phyloP scores from a whole-genome alignment of 2,329 filamentous ascomycete genomes.

The Claviceps pusilla region DNA sequence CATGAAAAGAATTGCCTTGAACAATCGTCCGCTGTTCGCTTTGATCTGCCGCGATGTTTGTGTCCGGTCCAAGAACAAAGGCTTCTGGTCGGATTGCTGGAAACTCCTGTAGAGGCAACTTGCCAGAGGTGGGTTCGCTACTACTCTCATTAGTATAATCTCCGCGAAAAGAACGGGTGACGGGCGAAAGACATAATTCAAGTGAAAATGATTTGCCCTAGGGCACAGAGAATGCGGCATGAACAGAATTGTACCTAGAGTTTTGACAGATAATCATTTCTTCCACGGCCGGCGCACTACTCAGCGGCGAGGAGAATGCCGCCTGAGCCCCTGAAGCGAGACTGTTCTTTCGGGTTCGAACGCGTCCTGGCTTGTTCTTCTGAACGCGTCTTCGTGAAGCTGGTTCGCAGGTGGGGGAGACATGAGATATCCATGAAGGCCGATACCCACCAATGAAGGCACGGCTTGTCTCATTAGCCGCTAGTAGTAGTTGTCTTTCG shows the following conservation, averaged over 20 bases:
- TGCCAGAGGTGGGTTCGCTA: neutral
- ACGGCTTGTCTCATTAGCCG: slow-evolving; percentile 4
- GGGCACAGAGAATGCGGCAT: neutral
- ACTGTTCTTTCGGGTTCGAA: neutral
- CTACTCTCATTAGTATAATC: neutral
- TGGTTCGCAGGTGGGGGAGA: neutral
- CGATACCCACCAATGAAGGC: slow-evolving; percentile 4
- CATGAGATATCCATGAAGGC: slow-evolving; percentile 3
- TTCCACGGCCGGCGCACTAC: neutral
- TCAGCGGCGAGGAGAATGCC: neutral
- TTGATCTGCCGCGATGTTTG: neutral
- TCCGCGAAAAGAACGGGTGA: neutral
- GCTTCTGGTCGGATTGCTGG: neutral
- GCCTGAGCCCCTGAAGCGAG: neutral
- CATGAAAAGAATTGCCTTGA: neutral
- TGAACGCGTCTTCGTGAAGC: neutral
- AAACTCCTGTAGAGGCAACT: neutral
- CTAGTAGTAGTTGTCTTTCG: neutral
- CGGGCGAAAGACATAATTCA: neutral
- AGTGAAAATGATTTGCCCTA: neutral
- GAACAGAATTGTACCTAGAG: neutral
- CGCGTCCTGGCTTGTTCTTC: neutral
- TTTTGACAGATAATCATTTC: neutral
- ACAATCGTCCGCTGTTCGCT: neutral
- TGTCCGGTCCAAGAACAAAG: neutral